Conservation (phyloP, 345 rosid species). For the Hibiscus trionum region DNA sequence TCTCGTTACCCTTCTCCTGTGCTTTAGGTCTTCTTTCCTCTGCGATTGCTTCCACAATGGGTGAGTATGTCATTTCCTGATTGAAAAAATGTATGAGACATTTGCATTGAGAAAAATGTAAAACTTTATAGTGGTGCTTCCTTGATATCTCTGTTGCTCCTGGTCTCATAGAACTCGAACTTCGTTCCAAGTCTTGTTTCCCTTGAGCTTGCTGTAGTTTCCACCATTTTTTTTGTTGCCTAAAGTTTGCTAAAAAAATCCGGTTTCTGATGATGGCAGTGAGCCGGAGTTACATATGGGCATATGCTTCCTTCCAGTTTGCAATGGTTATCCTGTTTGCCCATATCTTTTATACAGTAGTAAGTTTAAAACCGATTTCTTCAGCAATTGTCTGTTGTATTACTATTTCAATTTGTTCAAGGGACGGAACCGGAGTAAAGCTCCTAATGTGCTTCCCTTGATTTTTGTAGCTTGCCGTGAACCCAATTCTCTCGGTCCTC, state of each 20-base stretch:
- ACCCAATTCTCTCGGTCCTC: constrained; percentile 40
- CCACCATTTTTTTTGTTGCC: background rate
- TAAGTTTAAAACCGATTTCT: constrained; percentile 19
- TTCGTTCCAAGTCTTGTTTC: background rate
- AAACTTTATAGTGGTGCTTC: too few relatives aligned
- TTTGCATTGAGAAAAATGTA: too few relatives aligned
- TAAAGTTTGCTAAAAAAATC: background rate
- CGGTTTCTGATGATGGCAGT: constrained; percentile 30
- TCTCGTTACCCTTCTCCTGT: constrained; percentile 8
- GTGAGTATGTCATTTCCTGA: background rate
- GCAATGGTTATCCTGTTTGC: constrained; percentile 53
- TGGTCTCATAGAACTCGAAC: background rate
- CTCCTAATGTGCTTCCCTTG: background rate
- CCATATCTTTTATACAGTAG: constrained; percentile 49
- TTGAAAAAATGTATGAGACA: background rate
- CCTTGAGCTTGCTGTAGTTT: background rate
- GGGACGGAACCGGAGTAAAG: background rate
- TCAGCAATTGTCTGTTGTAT: background rate
- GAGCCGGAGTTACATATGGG: constrained; percentile 57
- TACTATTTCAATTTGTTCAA: background rate
- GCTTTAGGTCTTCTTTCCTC: constrained; percentile 10
- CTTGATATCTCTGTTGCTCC: too few relatives aligned
- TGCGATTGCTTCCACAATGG: constrained; percentile 1
- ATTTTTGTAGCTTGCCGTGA: constrained; percentile 38
- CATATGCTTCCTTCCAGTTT: constrained; percentile 53